Evolutionary conservation across 495 filamentous ascomycete genomes (phyloP), one percentile per base, ranked within the genome.

Genomic region (Amniculicola lignicola): DNA sequence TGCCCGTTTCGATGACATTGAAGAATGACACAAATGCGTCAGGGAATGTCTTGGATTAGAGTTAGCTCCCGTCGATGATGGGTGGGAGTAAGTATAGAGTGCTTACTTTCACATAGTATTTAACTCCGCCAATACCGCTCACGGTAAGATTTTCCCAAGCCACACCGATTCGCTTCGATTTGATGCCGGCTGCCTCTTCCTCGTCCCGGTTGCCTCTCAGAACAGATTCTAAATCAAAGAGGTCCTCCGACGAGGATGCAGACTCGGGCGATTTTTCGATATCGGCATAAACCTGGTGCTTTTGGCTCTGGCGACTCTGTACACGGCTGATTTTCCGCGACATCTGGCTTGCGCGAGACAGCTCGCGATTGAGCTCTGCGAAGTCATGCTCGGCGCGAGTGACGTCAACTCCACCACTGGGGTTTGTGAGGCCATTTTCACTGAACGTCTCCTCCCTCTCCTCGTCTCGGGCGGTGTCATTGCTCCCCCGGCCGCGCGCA

Each of bases 131-230:
- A 45, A 87, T 80, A 16, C 89, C 89, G 64, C 81, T 83, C 25
- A 93, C 88, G 0, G 87, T 87, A 35, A 95, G 72, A 25, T 79
- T 77, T 38, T 90, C 80, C 88, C 87, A 95, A 39, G 87, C 79
- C 0, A 93, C 88, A 40, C 87, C 81, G 36, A 63, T 21, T 16
- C 27, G 80, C 71, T 95, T 95, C 18, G 82, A 75, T 62, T 82
- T 82, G 61, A 93, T 92, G 2, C 89, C 89, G 10, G 86, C 83
- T 50, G 82, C 82, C 42, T 79, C 75, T 60, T 90, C 87, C n/a
- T 83, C 80, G 33, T 70, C 79, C 45, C 84, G 76, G 36, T 81
- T 81, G 2, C 89, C 88, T 28, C 85, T 74, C 57, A 95, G 70
- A 12, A 82, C 79, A 1, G 69, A 66, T 62, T 91, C 87, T 31